Base-by-base conservation (phyloP, 2,329 filamentous ascomycete genomes). In the Atkinsonella texensis region DNA sequence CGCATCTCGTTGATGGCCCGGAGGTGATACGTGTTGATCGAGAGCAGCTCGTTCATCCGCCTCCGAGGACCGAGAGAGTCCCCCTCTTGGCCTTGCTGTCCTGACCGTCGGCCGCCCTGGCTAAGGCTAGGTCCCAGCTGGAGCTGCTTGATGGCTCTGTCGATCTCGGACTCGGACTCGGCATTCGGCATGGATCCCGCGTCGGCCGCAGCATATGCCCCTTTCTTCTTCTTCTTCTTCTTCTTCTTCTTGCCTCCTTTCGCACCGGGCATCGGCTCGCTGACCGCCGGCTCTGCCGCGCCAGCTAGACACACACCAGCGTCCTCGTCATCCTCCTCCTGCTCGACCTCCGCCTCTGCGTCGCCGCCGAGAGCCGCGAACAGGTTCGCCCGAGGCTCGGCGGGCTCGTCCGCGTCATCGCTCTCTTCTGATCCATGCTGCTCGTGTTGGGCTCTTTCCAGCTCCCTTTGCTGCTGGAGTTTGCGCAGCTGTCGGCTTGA, bases 1-100 rank as follows among this genome's bases (percentile, higher is more conserved):
- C 76, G 84, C 89, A 98, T 96, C 70, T 98, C 93, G 61, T 95
- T 95, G 38, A 84, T 75, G 8, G 87, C 87, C 63, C 91, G 90
- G 11, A 98, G 77, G 59, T 89, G 81, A 57, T 86, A 79, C 0
- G 83, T 79, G 58, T 77, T 76, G 59, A 79, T 72, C 32, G 68
- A 65, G 2, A 81, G 64, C 4, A 79, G 67, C 32, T 68, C 60
- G 52, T 69, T 70, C 42, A 69, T 63, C 12, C 65, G 41, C 40
- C 28, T 53, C 15, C 48, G 39, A 2, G 52, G 39, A 20, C 32
- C 44, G 4, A 44, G 8, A 13, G 18, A 17, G 59, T 12, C 62
- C 28, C 28, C 7, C 49, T 18, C 52, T 47, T 31, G 54, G 42
- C 15, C 56, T 52, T 46, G 52, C 49, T 42, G 54, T 41, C 32